These are phyloP conservation scores for Arachis hypogaea DNA, from an alignment of 306 rosid species.

Conservation along the genomic window DNA sequence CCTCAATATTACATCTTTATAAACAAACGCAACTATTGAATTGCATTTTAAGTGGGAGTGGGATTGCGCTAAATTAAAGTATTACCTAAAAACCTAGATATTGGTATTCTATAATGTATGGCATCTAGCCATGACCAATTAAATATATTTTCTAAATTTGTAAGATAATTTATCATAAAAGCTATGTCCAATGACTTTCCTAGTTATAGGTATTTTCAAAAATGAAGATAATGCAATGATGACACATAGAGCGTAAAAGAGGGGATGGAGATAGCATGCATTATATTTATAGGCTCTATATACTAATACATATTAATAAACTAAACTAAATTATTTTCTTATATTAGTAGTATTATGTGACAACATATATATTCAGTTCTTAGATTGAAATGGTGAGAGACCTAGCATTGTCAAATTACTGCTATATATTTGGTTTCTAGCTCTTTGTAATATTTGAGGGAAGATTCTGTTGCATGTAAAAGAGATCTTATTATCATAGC, in stretches of 20 bases:
- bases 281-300: slow-evolving; percentile 4
- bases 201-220: slow-evolving; percentile 1
- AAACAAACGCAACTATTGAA: no score
- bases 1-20: no score
- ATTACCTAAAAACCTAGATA: slow-evolving; percentile 25
- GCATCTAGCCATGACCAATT: slow-evolving; percentile 31
- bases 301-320: background rate
- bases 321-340: background rate
- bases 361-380: slow-evolving; percentile 3
- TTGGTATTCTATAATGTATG: slow-evolving; percentile 19
- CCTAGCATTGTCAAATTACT: slow-evolving; percentile 11
- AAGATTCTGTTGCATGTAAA: background rate
- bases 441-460: slow-evolving; percentile 21
- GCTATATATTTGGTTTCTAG: slow-evolving; percentile 9
- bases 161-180: slow-evolving; percentile 7
- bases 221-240: slow-evolving; percentile 18
- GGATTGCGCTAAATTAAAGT: slow-evolving; percentile 21
- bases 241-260: slow-evolving; percentile 31
- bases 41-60: background rate
- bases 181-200: background rate
- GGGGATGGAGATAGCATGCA: slow-evolving; percentile 13
- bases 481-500: background rate
- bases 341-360: slow-evolving; percentile 13
- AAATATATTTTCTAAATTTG: slow-evolving; percentile 23
- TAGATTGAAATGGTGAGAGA: slow-evolving; percentile 17